A percentile compares a stretch with the other conserved stretches of the same genome.
phyloP scores from a whole-genome alignment of 441 rosid species.

The Pelargonium australe region DNA sequence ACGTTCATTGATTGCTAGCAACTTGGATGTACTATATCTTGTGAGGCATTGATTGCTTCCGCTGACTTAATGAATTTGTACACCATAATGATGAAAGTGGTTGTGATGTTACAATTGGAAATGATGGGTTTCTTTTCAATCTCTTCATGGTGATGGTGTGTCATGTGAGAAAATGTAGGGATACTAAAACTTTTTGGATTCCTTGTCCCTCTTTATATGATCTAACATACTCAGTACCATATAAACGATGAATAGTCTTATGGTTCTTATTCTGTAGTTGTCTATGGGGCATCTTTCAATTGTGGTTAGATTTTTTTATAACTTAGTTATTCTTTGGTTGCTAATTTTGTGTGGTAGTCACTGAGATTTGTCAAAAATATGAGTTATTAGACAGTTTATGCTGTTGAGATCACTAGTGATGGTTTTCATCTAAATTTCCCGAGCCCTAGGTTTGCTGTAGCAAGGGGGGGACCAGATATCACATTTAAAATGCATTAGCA shows the following conservation, averaged over 20 bases:
- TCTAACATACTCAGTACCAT: background rate
- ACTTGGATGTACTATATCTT: background rate
- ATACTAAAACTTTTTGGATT: background rate
- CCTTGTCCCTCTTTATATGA: background rate
- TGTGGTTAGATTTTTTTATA: background rate
- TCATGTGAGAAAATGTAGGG: background rate
- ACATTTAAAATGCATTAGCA: too few species aligned
- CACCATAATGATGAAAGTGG: background rate
- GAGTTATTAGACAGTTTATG: background rate
- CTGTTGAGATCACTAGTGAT: background rate
- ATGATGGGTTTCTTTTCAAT: background rate
- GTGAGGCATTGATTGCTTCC: background rate
- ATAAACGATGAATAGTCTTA: background rate
- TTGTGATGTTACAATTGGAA: background rate
- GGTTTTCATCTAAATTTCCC: background rate
- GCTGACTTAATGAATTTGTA: background rate
- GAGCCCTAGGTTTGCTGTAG: too few species aligned
- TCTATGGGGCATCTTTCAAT: background rate
- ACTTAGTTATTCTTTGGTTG: background rate
- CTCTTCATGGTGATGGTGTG: background rate
- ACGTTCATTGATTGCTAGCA: background rate
- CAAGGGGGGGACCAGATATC: too few species aligned
- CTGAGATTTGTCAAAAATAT: background rate
- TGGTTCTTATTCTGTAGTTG: background rate
- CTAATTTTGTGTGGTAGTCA: background rate